These are phyloP conservation scores for Telfairia occidentalis DNA, from an alignment of 331 rosid species.

Conservation along the genomic window DNA sequence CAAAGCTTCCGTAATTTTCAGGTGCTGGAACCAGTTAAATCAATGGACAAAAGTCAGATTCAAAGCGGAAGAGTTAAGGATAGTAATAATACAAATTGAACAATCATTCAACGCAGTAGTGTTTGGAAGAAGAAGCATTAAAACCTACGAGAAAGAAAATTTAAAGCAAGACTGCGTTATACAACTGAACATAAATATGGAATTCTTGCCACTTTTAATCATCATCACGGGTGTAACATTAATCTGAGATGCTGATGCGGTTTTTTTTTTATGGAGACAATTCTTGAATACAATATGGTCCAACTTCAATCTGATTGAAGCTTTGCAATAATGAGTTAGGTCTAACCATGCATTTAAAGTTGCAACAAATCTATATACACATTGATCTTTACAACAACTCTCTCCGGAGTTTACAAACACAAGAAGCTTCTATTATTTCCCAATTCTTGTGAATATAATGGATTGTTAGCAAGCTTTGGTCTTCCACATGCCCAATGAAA, in stretches of 20 bases:
- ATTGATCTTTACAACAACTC: constrained; percentile 17
- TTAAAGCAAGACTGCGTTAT: background rate
- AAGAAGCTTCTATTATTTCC: background rate
- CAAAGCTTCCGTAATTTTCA: background rate
- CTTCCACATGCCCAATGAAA: background rate
- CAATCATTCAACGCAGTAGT: background rate
- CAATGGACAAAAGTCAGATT: background rate
- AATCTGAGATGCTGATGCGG: background rate
- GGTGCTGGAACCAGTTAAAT: background rate
- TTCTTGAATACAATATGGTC: background rate
- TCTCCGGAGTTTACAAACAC: background rate
- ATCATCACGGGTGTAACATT: background rate
- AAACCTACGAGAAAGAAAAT: background rate
- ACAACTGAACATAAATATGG: background rate
- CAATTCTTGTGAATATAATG: background rate
- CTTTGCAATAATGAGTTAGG: background rate
- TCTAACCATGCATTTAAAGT: background rate
- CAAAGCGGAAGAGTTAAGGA: background rate
- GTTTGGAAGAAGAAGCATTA: background rate
- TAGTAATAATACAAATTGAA: background rate
- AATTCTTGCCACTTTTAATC: background rate
- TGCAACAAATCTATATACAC: constrained; percentile 2
- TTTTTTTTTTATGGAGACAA: background rate
- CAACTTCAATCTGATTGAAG: background rate
- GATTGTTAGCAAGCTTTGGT: constrained; percentile 1